phyloP scores from a whole-genome alignment of 1,139 yeast species.

The Keqinozyma sinolaborantium region DNA sequence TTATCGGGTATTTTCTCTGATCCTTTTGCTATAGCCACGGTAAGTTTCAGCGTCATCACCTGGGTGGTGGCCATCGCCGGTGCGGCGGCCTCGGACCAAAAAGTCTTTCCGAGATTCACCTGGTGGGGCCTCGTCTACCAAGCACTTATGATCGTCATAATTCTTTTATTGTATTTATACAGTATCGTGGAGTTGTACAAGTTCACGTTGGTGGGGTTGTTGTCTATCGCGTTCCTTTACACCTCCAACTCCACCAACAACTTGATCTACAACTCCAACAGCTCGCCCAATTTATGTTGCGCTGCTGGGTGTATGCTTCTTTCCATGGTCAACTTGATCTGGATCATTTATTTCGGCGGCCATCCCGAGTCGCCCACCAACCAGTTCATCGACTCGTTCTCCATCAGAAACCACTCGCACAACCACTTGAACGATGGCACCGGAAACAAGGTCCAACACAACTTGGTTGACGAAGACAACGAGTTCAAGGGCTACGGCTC shows the following conservation, averaged over 20 bases:
- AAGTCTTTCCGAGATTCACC: conserved; percentile 69
- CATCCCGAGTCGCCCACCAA: conserved; percentile 79
- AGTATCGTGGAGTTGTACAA: conserved; percentile 73
- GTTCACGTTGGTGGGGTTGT: conserved; percentile 52
- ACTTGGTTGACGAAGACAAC: conserved; percentile 21
- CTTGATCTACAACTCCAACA: conserved; percentile 63
- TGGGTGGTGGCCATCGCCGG: conserved; percentile 92
- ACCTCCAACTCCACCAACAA: conserved; percentile 79
- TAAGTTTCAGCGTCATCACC: conserved; percentile 57
- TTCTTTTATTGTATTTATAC: conserved; percentile 60
- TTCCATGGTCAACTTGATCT: conserved; percentile 72
- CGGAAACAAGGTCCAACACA: conserved; percentile 9
- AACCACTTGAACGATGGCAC: conserved; percentile 15
- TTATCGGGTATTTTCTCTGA: conserved; percentile 58
- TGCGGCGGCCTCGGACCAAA: conserved; percentile 59
- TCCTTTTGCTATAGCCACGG: conserved; percentile 69
- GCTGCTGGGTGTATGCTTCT: conserved; percentile 89
- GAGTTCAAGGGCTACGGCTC: conserved; percentile 26
- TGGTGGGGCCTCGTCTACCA: conserved; percentile 98
- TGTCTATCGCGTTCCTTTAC: conserved; percentile 71
- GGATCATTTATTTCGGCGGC: conserved; percentile 86
- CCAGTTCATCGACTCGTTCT: conserved; percentile 78
- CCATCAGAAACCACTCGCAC: conserved; percentile 31
- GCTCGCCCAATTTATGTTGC: conserved; percentile 72
- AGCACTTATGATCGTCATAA: conserved; percentile 52